Conservation (phyloP, 805 yeast genomes). For the Candida verbasci region DNA sequence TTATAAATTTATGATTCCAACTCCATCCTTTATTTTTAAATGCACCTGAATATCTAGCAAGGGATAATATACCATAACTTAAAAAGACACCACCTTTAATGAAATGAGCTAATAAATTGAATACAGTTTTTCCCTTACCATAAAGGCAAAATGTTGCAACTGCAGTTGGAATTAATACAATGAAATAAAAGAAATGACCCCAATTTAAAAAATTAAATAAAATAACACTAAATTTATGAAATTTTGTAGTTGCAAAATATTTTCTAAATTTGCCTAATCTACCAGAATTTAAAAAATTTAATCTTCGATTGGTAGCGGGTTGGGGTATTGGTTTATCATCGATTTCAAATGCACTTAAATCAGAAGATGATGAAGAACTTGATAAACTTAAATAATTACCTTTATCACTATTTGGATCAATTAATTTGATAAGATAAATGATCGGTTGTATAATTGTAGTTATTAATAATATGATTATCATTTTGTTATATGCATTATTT, state of each 20-base stretch:
- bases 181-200: conserved; percentile 58
- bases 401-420: conserved; percentile 1
- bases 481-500: conserved; percentile 62
- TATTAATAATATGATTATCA: conserved; percentile 58
- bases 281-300: too few relatives aligned
- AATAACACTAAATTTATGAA: conserved; percentile 12
- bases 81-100: conserved; percentile 93
- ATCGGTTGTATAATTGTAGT: conserved; percentile 50
- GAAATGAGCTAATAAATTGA: conserved; percentile 88
- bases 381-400: conserved; percentile 12
- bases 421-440: conserved; percentile 43
- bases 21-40: conserved; percentile 78
- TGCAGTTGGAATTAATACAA: conserved; percentile 55
- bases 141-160: conserved; percentile 63
- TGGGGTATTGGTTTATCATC: too few relatives aligned
- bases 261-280: conserved; percentile 2
- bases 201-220: conserved; percentile 53
- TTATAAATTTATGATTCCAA: conserved; percentile 58
- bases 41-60: conserved; percentile 85
- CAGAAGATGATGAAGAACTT: conserved; percentile 9
- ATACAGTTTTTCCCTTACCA: conserved; percentile 65
- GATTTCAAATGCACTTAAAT: conserved; percentile 1
- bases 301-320: too few relatives aligned
- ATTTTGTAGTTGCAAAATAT: conserved; percentile 2
- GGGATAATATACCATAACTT: conserved; percentile 67